Evolutionary conservation across 2,329 filamentous ascomycete species (phyloP).

Genomic region (Alternaria arborescens): DNA sequence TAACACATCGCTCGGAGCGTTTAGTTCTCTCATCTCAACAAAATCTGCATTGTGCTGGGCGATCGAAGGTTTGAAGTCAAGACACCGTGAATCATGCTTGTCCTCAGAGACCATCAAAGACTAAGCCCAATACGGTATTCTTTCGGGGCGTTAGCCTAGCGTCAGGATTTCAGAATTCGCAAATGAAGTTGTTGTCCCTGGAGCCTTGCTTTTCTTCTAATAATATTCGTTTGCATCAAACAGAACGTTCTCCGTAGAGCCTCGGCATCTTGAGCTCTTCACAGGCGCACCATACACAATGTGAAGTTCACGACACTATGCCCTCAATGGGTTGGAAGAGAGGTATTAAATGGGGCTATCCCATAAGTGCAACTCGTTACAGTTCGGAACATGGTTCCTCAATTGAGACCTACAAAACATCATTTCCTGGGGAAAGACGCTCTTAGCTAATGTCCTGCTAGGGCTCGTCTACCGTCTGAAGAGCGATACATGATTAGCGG

Average conservation of each 20-base stretch:
- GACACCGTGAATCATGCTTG: background rate
- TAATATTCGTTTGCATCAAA: background rate
- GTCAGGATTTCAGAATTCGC: background rate
- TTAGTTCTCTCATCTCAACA: background rate
- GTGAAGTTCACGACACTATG: background rate
- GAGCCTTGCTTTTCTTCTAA: background rate
- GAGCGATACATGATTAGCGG: background rate
- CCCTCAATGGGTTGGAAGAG: background rate
- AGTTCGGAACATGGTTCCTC: background rate
- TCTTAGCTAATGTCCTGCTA: background rate
- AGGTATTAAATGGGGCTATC: background rate
- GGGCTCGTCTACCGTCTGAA: background rate
- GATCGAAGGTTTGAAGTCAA: background rate
- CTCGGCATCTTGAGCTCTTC: background rate
- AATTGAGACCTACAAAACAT: background rate
- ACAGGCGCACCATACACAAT: background rate
- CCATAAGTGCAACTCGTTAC: background rate
- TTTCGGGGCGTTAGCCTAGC: background rate
- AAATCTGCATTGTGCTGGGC: background rate
- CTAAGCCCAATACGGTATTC: background rate
- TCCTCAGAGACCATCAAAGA: background rate
- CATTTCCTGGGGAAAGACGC: background rate
- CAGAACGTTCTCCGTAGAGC: background rate
- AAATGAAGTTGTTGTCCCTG: background rate
- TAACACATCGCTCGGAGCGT: fast-evolving